These are phyloP conservation scores for Rhizoctonia solani DNA, from an alignment of 1,284 basidiomycete species.

Conservation along the genomic window DNA sequence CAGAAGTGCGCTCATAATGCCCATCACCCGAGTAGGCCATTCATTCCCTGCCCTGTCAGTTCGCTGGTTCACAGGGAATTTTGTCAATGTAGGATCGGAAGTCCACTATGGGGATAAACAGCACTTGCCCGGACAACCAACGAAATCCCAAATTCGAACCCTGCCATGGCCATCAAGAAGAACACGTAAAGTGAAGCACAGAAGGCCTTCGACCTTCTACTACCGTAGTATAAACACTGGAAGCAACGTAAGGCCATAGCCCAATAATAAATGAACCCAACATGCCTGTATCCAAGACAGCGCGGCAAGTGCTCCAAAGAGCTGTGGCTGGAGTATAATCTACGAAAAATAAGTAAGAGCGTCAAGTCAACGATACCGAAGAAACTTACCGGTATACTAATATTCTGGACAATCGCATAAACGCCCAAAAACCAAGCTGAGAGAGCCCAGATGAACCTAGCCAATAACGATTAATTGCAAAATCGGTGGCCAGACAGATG, in stretches of 20 bases:
- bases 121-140: slow-evolving; percentile 57
- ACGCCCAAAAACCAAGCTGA: slow-evolving; percentile 68
- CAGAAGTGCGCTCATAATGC: slow-evolving; percentile 64
- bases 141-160: slow-evolving; percentile 63
- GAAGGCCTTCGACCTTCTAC: slow-evolving; percentile 46
- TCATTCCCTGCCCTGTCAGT: slow-evolving; percentile 53
- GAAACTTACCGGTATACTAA: slow-evolving; percentile 65
- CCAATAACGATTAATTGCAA: background rate
- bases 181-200: slow-evolving; percentile 45
- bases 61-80: slow-evolving; percentile 41
- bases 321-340: slow-evolving; percentile 73
- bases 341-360: slow-evolving; percentile 15
- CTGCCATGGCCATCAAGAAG: slow-evolving; percentile 52
- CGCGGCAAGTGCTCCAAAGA: slow-evolving; percentile 65
- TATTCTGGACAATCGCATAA: slow-evolving; percentile 66
- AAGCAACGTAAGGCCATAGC: slow-evolving; percentile 11
- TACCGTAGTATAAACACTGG: slow-evolving; percentile 67
- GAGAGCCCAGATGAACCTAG: slow-evolving; percentile 67
- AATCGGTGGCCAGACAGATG: background rate
- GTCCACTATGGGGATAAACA: slow-evolving; percentile 2
- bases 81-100: slow-evolving; percentile 28
- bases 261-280: slow-evolving; percentile 1
- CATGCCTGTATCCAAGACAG: slow-evolving; percentile 68
- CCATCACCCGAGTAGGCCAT: slow-evolving; percentile 62
- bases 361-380: background rate